Percentiles rank a stretch among this genome's conserved stretches.
These are phyloP conservation scores for Bonnemaisonia californica DNA, from an alignment of 31 red algal species.

Conservation along the genomic window DNA sequence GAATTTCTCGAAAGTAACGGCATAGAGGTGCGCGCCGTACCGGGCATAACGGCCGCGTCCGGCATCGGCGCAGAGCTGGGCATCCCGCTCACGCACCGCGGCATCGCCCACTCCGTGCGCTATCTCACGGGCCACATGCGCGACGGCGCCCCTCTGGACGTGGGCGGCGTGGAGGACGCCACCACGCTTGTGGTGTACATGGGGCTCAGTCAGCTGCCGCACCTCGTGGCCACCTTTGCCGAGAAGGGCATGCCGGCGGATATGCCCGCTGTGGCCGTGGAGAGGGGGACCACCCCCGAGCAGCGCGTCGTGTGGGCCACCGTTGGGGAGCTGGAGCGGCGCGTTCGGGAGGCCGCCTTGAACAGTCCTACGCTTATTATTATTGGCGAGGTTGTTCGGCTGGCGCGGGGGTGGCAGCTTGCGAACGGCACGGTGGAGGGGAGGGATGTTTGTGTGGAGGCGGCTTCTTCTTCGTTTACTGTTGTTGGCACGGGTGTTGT, in stretches of 20 bases:
- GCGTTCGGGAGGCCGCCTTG: constrained; percentile 13
- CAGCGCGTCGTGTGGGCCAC: constrained; percentile 54
- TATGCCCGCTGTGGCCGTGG: constrained; percentile 48
- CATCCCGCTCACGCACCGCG: constrained; percentile 71
- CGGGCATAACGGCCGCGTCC: constrained; percentile 81
- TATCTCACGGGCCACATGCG: constrained; percentile 75
- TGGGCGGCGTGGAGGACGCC: constrained; percentile 14
- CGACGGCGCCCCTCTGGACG: constrained; percentile 24
- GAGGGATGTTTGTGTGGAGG: too few relatives aligned
- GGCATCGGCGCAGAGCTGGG: constrained; percentile 67
- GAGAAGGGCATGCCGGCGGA: constrained; percentile 18
- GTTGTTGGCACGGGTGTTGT: too few relatives aligned
- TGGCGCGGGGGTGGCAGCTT: constrained; percentile 40
- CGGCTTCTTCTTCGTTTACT: too few relatives aligned
- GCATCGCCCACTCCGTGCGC: constrained; percentile 52
- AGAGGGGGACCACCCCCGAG: constrained; percentile 42
- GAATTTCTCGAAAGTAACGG: constrained; percentile 42
- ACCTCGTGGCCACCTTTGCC: constrained; percentile 4
- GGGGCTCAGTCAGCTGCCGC: constrained; percentile 42
- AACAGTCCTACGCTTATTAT: constrained; percentile 65
- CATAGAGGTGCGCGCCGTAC: constrained; percentile 22
- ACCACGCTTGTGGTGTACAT: constrained; percentile 89
- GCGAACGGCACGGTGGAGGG: too few relatives aligned
- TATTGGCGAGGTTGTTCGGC: constrained; percentile 65
- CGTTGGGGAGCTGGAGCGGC: constrained; percentile 2